Base-by-base conservation (phyloP, 2,329 filamentous ascomycete genomes). In the Ophiocordyceps camponoti-leonardi region DNA sequence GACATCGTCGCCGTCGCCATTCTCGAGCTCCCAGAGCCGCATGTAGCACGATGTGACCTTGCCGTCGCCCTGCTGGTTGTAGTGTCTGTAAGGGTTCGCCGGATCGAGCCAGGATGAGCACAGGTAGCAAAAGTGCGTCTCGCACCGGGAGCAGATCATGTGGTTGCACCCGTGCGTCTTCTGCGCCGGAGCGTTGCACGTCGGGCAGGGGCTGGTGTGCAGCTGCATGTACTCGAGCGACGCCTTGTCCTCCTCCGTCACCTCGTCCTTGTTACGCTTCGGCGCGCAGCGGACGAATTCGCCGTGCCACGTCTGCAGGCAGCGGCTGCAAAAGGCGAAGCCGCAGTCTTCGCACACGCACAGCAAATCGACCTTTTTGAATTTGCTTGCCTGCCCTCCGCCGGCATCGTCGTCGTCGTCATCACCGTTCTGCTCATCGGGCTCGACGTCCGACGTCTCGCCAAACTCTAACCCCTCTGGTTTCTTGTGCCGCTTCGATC, bases 101-200 rank as follows among this genome's bases (percentile, higher is more conserved):
- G 83, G 77, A 46, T 81, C 74, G 40, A 98, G 71, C 83, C 86
- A 96, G n/a, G 79, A 73, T 0, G 83, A 82, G 58, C 92, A 96
- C 1, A 96, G 73, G 54, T 96, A 96, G 66, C 92, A 98, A 60
- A 95, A 96, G 61, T 96, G 90, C 2, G 86, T 83, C 44, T 81
- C 72, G 67, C 92, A 98, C 51, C 85, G 80, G 60, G 82, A 86
- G 64, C 90, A 95, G 44, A 81, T 84, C 87, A 96, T 96, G 63
- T 95, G 88, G 62, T 95, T 95, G 69, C 92, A 98, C 37, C 92
- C 92, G 57, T 85, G 79, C 1, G 83, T 86, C 68, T 98, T 98
- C 59, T 94, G 86, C 20, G 81, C 82, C 0, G 86, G 86, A 1
- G 83, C 81, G 28, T 72, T 77, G 64, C 92, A 98, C 4, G 86